Base-by-base conservation (phyloP, 2,329 filamentous ascomycete species). In the Botrytis deweyae region DNA sequence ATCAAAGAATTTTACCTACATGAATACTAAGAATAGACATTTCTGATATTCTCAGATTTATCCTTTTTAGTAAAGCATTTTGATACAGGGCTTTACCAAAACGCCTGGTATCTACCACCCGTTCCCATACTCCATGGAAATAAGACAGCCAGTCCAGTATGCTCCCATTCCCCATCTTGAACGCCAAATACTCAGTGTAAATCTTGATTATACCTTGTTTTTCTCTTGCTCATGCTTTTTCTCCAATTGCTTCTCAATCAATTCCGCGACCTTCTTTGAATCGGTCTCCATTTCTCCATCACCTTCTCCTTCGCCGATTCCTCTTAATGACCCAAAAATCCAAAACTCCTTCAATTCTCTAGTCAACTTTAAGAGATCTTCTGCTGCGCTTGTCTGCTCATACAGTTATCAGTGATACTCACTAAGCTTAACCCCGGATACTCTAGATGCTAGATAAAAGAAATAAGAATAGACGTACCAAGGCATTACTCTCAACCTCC, bases 341-440 rank as follows among this genome's bases (percentile, higher is more conserved):
- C 86, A 87, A 38, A 87, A 81, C 72, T 85, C 83, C 76, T 87
- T 86, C 73, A 88, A 81, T 75, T 85, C 84, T 55, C 86, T 84
- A 29, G 82, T 86, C 20, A 88, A 80, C 42, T 81, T 78, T 6
- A 87, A 81, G 5, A 88, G 81, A 74, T 86, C 84, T 74, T 87
- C 80, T 18, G 78, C 76, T 20, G 78, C 78, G 36, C 78, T 78
- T 46, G 81, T 76, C 81, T 82, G 69, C 63, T 44, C 22, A 58
- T 66, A 42, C 49, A 61, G 22, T 68, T 49, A 8, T 70, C 9
- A 67, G 42, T 58, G 8, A 42, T 33, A 22, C 44, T 18, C n/a
- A 29, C 20, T 29, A 9, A 65, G 20, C 18, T 46, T 5, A 14
- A 42, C 14, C 29, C 8, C 20, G 38, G n/a, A 64, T 25, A 20